Evolutionary conservation across 192 early-diverging fungal genomes (phyloP), one percentile per base, ranked within the genome.

Genomic region (Kickxella alabastrina): DNA sequence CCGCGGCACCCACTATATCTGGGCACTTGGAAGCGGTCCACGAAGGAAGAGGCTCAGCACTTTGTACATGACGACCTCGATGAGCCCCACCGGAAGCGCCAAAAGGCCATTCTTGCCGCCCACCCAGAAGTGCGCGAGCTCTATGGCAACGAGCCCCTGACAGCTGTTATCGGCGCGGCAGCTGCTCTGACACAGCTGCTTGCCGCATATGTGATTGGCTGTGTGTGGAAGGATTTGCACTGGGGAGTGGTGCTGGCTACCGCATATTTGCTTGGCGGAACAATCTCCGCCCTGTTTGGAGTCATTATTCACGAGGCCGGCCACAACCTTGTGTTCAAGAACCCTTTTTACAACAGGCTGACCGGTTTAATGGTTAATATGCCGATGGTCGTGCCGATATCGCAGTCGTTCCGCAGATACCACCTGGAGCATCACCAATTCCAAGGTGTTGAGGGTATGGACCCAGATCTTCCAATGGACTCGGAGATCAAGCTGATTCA

Each of bases 391-490:
- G 84, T 90, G 3, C 88, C 88, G 6, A 86, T 90, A 13, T 85
- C 87, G 27, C 80, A 82, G 62, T 90, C 88, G 15, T 90, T 90
- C 73, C 85, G 88, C 45, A 73, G 87, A n/a, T 88, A 90, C 69
- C 95, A 98, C 68, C 79, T 96, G 50, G 95, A 96, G 66, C 95
- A 98, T 63, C 95, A 98, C 78, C 87, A 89, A 40, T 94, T 83
- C 75, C 92, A 95, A 70, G 95, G 95, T 8, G 93, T 96, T 18
- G 83, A 86, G 24, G 93, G 92, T 22, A 84, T 85, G 71, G 95
- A 98, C 59, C 89, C 92, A 27, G 95, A 98, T 71, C 78, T 98
- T 15, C 95, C 95, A 1, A 73, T 91, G 6, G 84, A 90, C 39
- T 80, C 86, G 60, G 93, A 98, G 65, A 84, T 82, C 52, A 78